These are phyloP conservation scores for Dothiorella sarmentorum DNA, from an alignment of 2,329 filamentous ascomycete genomes.

Conservation along the genomic window DNA sequence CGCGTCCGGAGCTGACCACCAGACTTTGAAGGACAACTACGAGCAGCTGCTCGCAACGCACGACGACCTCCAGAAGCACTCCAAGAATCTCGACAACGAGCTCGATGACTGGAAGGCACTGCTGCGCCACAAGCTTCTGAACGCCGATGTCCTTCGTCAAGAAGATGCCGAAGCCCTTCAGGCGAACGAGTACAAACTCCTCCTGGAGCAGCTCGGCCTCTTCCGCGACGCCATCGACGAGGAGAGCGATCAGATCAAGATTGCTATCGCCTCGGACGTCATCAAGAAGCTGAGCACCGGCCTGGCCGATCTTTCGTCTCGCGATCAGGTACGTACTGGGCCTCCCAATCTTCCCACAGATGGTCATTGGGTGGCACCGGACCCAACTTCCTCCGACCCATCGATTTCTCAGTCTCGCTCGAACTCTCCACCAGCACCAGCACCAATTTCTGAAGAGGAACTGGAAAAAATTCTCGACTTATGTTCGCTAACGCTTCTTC, in stretches of 20 bases:
- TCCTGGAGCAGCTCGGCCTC: conserved; percentile 33
- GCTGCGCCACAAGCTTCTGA: conserved; percentile 32
- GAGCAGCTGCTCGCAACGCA: conserved; percentile 35
- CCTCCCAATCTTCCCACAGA: background rate
- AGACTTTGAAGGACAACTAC: conserved; percentile 33
- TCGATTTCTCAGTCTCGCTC: background rate
- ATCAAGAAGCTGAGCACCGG: conserved; percentile 33
- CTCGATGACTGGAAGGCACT: conserved; percentile 36
- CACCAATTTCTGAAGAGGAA: too few relatives aligned
- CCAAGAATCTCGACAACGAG: conserved; percentile 34
- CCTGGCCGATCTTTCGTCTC: conserved; percentile 29
- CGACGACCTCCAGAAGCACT: conserved; percentile 32
- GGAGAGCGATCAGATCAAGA: conserved; percentile 29
- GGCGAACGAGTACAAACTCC: conserved; percentile 31
- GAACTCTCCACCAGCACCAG: background rate
- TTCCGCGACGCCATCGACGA: conserved; percentile 32
- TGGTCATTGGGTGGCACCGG: background rate
- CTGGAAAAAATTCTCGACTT: background rate
- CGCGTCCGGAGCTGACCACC: conserved; percentile 28
- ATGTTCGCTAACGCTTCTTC: background rate
- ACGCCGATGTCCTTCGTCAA: conserved; percentile 31
- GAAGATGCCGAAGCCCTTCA: conserved; percentile 33
- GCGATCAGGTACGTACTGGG: conserved; percentile 5
- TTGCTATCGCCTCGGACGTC: conserved; percentile 33
- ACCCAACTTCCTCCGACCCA: background rate